Base-by-base conservation (phyloP, 1,139 yeast species). In the Taiozyma onychis region DNA sequence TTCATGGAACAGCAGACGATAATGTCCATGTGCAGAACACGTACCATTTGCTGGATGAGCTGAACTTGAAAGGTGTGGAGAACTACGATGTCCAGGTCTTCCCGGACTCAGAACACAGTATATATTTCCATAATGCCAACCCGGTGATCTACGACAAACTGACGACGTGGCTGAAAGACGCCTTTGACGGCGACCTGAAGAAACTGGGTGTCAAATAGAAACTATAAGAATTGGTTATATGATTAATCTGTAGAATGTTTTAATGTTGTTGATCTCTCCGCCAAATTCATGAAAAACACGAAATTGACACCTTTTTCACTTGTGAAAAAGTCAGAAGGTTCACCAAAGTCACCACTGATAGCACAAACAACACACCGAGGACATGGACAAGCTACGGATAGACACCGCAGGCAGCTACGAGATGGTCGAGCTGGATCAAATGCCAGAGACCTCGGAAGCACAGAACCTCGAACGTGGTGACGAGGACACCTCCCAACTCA, bases 1-100 rank as follows among this genome's bases (percentile, higher is more conserved):
- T 91, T 85, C 99, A 93, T 63, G 99, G 99, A 1, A 86, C 98
- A 0, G 95, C 95, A 3, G 99, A 93, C 68, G 99, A 95, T 65
- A 93, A 93, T 67, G 99, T 93, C 26, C 99, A 93, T 68, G 72
- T 90, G 55, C 97, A 90, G 65, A 90, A 93, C 68, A 85, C 95
- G 42, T 74, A 85, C 56, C 79, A 84, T 63, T 70, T 93, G 41
- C 61, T 93, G 24, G 97, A 95, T 66, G 68, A 78, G 51, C 72
- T 93, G 47, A 85, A 89, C 61, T 45, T 77, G 48, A 69, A 72
- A 22, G 73, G 72, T 9, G 78, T 89, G 11, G 90, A 85, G 58
- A 93, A 93, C 67, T 93, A 86, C 65, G 99, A 93, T 60, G 77
- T 90, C 63, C 95, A 87, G 56, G 79, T 91, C 32, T 93, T 88